These are phyloP conservation scores for Papiliotrema nemorosa DNA, from an alignment of 1,284 basidiomycete genomes.

Conservation along the genomic window DNA sequence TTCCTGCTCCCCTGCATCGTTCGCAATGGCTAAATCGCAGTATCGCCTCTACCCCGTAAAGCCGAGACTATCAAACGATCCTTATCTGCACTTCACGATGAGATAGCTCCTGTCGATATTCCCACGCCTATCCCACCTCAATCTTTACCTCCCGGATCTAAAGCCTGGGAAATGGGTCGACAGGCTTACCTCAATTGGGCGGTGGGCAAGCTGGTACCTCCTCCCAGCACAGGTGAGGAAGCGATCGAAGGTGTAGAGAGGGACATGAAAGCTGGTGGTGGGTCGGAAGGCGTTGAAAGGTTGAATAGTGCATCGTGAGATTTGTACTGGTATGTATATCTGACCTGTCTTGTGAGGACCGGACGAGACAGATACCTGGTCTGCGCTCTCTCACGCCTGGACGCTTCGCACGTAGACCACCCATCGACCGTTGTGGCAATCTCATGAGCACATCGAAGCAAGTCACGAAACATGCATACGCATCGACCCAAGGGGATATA, in stretches of 20 bases:
- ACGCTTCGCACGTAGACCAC: too few relatives aligned
- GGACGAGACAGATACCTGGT: too few relatives aligned
- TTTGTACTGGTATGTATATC: too few relatives aligned
- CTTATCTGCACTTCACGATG: constrained; percentile 28
- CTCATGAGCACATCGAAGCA: too few relatives aligned
- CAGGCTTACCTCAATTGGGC: constrained; percentile 49
- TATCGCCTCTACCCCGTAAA: constrained; percentile 36
- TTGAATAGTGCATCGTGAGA: not conserved
- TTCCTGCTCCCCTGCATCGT: too few relatives aligned
- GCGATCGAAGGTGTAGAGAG: constrained; percentile 12
- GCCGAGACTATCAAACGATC: constrained; percentile 18
- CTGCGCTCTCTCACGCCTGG: too few relatives aligned
- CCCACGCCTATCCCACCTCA: constrained; percentile 5
- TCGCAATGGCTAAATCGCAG: constrained; percentile 17
- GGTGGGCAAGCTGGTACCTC: constrained; percentile 25
- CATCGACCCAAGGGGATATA: too few relatives aligned
- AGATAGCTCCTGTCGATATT: constrained; percentile 28
- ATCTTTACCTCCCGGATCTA: constrained; percentile 7
- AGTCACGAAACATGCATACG: too few relatives aligned
- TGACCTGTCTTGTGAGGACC: too few relatives aligned
- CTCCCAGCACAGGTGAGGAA: not conserved
- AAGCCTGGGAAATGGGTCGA: constrained; percentile 47
- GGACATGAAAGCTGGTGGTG: constrained; percentile 17
- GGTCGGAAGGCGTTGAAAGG: constrained; percentile 16
- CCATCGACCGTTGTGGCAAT: too few relatives aligned